phyloP scores from a whole-genome alignment of 1,284 basidiomycete genomes.

The Peniophora sp. region DNA sequence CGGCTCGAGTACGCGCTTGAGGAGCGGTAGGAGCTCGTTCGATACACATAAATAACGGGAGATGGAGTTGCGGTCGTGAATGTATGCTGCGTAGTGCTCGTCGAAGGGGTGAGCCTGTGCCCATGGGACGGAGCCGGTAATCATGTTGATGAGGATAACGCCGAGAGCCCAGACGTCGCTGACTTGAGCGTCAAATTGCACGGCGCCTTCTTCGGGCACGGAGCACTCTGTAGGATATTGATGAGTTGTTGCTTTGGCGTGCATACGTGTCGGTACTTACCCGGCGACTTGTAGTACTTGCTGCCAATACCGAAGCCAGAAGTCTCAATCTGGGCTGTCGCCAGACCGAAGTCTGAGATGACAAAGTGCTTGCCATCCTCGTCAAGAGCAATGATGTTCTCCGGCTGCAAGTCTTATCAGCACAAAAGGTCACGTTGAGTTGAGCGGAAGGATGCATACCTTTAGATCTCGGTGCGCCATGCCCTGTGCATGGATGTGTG shows the following conservation, averaged over 20 bases:
- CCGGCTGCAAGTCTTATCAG: background rate
- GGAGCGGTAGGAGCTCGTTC: background rate
- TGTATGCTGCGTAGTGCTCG: background rate
- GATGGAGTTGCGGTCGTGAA: background rate
- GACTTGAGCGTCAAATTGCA: background rate
- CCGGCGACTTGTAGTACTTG: background rate
- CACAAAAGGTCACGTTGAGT: too few species aligned
- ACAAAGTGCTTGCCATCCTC: background rate
- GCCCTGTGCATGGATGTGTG: background rate
- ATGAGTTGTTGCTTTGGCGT: too few species aligned
- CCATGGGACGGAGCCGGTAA: background rate
- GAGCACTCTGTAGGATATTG: background rate
- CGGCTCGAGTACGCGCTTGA: background rate
- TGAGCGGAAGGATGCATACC: too few species aligned
- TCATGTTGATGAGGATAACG: background rate
- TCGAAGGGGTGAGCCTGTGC: background rate
- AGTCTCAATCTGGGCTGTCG: background rate
- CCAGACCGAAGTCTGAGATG: background rate
- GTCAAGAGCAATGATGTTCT: background rate
- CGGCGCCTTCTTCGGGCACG: background rate
- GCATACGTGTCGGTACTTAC: background rate
- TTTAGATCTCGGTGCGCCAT: background rate
- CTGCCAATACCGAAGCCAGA: background rate
- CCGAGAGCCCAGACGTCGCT: constrained; percentile 1
- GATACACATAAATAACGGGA: background rate